Base-by-base conservation (phyloP, 306 rosid species). In the Acacia confusa region DNA sequence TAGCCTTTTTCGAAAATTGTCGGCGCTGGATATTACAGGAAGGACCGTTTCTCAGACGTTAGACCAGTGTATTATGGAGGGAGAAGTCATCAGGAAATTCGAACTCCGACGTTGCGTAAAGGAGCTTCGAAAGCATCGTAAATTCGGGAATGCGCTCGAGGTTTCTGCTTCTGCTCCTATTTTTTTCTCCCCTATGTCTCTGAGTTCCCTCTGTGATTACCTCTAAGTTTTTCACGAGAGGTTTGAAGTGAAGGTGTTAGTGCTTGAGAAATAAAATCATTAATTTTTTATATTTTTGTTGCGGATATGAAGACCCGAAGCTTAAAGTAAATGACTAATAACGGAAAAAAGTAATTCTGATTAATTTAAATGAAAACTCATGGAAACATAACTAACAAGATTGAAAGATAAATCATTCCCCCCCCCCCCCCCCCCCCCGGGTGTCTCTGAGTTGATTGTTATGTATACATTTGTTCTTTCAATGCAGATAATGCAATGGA, bases 401-500 rank as follows among this genome's bases (percentile, higher is more conserved):
- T 50, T 12, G 64, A 50, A 48, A 16, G 10, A 41, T 72, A 13
- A 27, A 47, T 15, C 50, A 4, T 28, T 3, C 7, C 55, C 20
- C 19, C 52, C 52, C 3, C n/a, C n/a, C n/a, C n/a, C n/a, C n/a
- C n/a, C n/a, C n/a, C n/a, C n/a, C n/a, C n/a, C n/a, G n/a, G n/a
- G n/a, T n/a, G n/a, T 47, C 19, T 47, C 19, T 45, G 52, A 47
- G 19, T 47, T 47, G 52, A 47, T 47, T 47, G 52, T 47, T 14
- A 16, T 47, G 19, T 47, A 3, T 14, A 47, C 0, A 3, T 60
- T 1, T 34, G 65, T 25, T 74, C 60, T 44, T 82, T 41, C 13
- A 55, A 69, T 78, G 89, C 88, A 93, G 98, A 88, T 95, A 81
- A 78, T 93, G 90, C 94, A 95, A 81, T 93, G 99, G 99, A 93